Evolutionary conservation across 2,329 filamentous ascomycete species (phyloP), one percentile per base, ranked within the genome.

Genomic region (Aureobasidium sp.): DNA sequence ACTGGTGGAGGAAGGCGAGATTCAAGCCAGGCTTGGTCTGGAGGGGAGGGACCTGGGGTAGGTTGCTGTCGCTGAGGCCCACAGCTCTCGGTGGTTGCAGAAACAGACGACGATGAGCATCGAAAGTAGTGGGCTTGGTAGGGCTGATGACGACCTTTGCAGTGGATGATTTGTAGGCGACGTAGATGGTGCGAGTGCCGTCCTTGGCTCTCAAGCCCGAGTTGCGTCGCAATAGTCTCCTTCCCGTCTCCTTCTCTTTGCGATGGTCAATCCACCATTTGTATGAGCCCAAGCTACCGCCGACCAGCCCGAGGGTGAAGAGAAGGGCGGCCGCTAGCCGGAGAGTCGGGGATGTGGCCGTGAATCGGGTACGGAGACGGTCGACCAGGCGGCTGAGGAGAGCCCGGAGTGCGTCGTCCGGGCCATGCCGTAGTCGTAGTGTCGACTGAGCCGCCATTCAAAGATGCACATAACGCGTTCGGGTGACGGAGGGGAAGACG

Each of bases 1-100:
- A 97, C 70, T 98, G 93, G 68, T 98, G 93, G 50, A 98, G 70
- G 64, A 98, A 98, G 10, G 93, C 93, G 55, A 98, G 77, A 66
- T 98, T 98, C 34, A 98, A 74, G 0, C 93, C 93, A 0, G 93
- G 90, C 68, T 95, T 97, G 3, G 90, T 91, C 67, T 95, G 88
- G 8, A 88, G 80, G 2, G 90, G 88, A 14, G 93, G 93, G 5
- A 94, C 88, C 38, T 81, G 79, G 30, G 76, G 72, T 39, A 73
- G 76, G 39, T 66, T 63, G 4, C 84, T 83, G 67, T 90, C 84
- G 34, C 79, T 77, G 10, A 93, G 77, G 1, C 89, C 86, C 11
- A 89, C 86, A 16, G 90, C 86, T 56, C 89, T 79, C 4, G 90
- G 90, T 1, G 91, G 90, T 63, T 95, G 93, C 42, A 98, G 75